Conservation (phyloP, 176 grass and related monocot genomes). For the Sorghum bicolor region Sorghum_bicolor_NCBIv3 NC_012871.2:62356001-62356500, state of each 20-base stretch:
- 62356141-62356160: not conserved
- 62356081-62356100: not conserved
- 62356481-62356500: conserved; percentile 67
- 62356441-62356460: conserved; percentile 26
- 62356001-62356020: no score
- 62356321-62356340: not conserved
- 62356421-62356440: conserved; percentile 46
- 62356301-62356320: not conserved
- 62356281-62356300: conserved; percentile 52
- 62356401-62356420: conserved; percentile 39
- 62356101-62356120: not conserved
- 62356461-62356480: conserved; percentile 56
- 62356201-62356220: not conserved
- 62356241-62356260: not conserved
- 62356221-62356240: not conserved
- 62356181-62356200: not conserved
- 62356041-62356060: not conserved
- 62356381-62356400: conserved; percentile 41
- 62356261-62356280: conserved; percentile 36
- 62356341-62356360: conserved; percentile 52
- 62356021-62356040: no score
- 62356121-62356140: not conserved
- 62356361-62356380: conserved; percentile 19
- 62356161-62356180: not conserved
- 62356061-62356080: not conserved